Evolutionary conservation across 352 stramenopile species (phyloP).

Genomic region (Phytophthora constricta): DNA sequence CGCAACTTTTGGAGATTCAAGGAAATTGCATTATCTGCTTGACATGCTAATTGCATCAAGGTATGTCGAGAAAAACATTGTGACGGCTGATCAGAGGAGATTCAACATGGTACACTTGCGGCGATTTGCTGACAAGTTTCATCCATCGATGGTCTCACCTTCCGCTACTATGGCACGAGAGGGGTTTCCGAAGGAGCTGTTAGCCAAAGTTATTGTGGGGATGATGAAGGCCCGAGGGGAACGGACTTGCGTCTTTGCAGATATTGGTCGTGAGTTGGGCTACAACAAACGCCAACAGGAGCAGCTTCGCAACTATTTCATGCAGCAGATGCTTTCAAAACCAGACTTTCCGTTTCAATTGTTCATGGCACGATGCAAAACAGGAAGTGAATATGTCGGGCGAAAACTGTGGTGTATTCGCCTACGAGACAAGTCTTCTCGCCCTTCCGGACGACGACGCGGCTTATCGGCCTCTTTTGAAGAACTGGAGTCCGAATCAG

Average conservation of each 20-base stretch:
- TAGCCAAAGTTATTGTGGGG: constrained; percentile 65
- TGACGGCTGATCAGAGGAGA: constrained; percentile 64
- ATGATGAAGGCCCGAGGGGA: constrained; percentile 73
- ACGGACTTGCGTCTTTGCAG: constrained; percentile 81
- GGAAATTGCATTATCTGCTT: constrained; percentile 85
- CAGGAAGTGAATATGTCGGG: constrained; percentile 56
- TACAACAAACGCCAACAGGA: constrained; percentile 82
- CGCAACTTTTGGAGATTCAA: constrained; percentile 70
- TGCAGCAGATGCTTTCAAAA: constrained; percentile 69
- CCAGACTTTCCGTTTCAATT: constrained; percentile 71
- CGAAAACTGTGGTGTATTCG: constrained; percentile 85
- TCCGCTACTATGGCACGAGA: constrained; percentile 59
- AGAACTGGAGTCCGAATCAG: constrained; percentile 27
- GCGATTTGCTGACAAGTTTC: constrained; percentile 67
- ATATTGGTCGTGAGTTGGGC: constrained; percentile 83
- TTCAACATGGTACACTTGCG: constrained; percentile 87
- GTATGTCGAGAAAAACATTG: constrained; percentile 80
- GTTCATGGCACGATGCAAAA: constrained; percentile 86
- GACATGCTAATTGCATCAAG: constrained; percentile 72
- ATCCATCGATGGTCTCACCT: constrained; percentile 72
- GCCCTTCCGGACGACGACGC: constrained; percentile 12
- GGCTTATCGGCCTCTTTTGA: constrained; percentile 25
- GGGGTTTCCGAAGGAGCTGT: constrained; percentile 64
- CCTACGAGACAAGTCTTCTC: constrained; percentile 34
- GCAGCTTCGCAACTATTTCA: constrained; percentile 84